A percentile compares a stretch with the other conserved stretches of the same genome.
These are phyloP conservation scores for Aspergillus taichungensis DNA, from an alignment of 495 filamentous ascomycete genomes.

Conservation along the genomic window DNA sequence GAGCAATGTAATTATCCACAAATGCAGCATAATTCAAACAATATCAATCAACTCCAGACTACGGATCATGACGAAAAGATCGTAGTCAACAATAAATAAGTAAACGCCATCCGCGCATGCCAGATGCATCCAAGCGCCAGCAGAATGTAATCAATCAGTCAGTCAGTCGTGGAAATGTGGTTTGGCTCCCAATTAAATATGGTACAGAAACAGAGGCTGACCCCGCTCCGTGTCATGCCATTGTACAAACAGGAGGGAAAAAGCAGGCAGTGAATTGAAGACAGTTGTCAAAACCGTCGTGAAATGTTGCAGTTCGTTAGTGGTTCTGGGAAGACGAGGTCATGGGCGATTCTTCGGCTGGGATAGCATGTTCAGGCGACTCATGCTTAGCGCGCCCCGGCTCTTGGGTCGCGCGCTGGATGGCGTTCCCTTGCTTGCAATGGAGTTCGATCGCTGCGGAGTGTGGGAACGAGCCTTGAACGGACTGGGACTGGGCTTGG, in stretches of 20 bases:
- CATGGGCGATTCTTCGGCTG: slow-evolving; percentile 38
- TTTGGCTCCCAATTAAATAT: neutral
- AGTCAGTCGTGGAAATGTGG: too few relatives aligned
- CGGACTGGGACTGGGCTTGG: slow-evolving; percentile 24
- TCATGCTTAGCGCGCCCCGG: slow-evolving; percentile 35
- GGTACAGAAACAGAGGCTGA: neutral
- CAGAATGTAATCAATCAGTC: neutral
- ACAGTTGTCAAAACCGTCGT: too few relatives aligned
- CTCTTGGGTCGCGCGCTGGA: slow-evolving; percentile 24
- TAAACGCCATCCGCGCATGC: neutral
- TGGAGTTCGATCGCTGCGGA: slow-evolving; percentile 22
- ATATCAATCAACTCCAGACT: neutral
- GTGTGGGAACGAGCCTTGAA: slow-evolving; percentile 29
- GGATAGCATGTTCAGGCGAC: slow-evolving; percentile 42
- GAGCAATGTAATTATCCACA: neutral
- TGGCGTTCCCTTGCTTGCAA: slow-evolving; percentile 26
- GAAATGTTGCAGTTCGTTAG: neutral
- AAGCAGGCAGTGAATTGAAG: neutral
- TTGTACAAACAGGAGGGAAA: slow-evolving; percentile 5
- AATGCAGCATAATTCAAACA: neutral
- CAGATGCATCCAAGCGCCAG: slow-evolving; percentile 3
- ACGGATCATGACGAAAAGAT: too few relatives aligned
- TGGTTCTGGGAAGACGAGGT: neutral
- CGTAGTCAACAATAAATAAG: too few relatives aligned
- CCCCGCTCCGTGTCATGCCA: neutral